phyloP scores from a whole-genome alignment of 495 filamentous ascomycete species.

The Gamarada debralockiae region DNA sequence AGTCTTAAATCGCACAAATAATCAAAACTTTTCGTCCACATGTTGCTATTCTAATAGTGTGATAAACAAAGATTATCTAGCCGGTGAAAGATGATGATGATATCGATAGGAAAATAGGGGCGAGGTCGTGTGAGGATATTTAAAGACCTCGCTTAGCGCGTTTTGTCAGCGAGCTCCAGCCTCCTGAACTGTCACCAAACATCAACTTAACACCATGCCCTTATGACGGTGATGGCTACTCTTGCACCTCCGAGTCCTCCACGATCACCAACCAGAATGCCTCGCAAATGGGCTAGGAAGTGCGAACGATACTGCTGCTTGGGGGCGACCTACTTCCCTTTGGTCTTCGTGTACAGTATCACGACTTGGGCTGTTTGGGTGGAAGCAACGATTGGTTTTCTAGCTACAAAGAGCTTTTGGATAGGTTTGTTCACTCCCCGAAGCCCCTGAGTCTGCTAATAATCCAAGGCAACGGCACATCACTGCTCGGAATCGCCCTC shows the following conservation, averaged over 20 bases:
- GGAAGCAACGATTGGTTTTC: conserved; percentile 68
- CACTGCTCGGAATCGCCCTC: conserved; percentile 61
- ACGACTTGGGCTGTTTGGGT: conserved; percentile 92
- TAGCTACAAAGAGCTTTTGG: conserved; percentile 52
- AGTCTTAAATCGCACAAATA: too few relatives aligned
- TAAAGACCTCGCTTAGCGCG: too few relatives aligned
- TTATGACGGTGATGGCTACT: conserved; percentile 18
- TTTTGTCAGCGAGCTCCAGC: too few relatives aligned
- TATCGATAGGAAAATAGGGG: too few relatives aligned
- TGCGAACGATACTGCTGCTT: conserved; percentile 83
- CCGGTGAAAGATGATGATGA: too few relatives aligned
- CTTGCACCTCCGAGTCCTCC: conserved; percentile 19
- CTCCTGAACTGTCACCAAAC: too few relatives aligned
- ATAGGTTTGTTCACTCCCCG: conserved; percentile 53
- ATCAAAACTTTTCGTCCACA: too few relatives aligned
- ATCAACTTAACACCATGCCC: conserved; percentile 10
- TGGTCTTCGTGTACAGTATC: conserved; percentile 82
- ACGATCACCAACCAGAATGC: conserved; percentile 24
- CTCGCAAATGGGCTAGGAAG: conserved; percentile 60
- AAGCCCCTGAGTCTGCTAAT: conserved; percentile 11
- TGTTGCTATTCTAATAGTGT: too few relatives aligned
- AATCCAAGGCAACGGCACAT: conserved; percentile 34
- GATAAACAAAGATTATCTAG: too few relatives aligned
- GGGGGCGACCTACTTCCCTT: conserved; percentile 77
- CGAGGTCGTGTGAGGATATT: too few relatives aligned